Conservation (phyloP, 192 early-diverging fungal genomes). For the Coemansia sp. region DNA sequence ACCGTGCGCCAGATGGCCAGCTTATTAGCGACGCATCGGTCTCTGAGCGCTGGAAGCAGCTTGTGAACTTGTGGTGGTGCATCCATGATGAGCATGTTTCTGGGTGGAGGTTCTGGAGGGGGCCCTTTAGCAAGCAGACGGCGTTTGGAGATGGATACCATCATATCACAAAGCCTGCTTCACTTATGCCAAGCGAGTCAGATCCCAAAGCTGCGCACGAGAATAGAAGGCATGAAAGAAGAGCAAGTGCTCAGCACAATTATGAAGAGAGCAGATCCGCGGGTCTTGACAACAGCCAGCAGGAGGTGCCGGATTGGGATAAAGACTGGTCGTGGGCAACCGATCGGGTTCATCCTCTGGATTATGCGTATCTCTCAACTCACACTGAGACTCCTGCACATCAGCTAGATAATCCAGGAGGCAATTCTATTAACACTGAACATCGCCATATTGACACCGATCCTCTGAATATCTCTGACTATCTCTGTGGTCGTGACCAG, state of each 20-base stretch:
- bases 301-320: conserved; percentile 54
- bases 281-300: neutral
- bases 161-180: conserved; percentile 28
- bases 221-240: neutral
- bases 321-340: conserved; percentile 57
- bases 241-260: neutral
- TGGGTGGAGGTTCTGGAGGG: conserved; percentile 49
- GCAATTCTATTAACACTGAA: no score
- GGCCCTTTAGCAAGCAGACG: conserved; percentile 40
- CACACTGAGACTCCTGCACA: conserved; percentile 13
- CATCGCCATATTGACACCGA: neutral
- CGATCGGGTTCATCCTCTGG: conserved; percentile 52
- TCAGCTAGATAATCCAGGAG: neutral
- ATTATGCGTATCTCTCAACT: conserved; percentile 39
- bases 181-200: neutral
- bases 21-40: conserved; percentile 38
- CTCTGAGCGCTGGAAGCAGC: conserved; percentile 53
- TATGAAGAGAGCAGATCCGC: neutral
- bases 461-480: neutral
- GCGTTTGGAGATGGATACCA: conserved; percentile 50
- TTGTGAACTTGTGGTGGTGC: conserved; percentile 75
- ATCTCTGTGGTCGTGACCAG: neutral
- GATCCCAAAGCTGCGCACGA: neutral
- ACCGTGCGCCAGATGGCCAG: conserved; percentile 62
- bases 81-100: conserved; percentile 63